phyloP scores from a whole-genome alignment of 345 rosid species.

The Populus davidiana region DNA sequence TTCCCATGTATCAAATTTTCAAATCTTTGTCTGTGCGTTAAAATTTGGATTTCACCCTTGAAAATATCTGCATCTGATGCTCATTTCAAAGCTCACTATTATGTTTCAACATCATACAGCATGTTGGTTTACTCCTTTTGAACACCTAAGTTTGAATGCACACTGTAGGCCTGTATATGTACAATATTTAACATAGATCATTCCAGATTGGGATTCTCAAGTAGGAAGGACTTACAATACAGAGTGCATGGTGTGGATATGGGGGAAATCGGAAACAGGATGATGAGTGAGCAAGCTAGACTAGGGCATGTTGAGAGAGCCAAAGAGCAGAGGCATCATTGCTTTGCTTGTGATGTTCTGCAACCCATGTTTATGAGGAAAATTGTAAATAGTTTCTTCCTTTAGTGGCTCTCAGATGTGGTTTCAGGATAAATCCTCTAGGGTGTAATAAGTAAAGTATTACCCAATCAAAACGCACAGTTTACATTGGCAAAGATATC shows the following conservation, averaged over 20 bases:
- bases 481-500: neutral
- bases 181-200: neutral
- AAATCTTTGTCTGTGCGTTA: neutral
- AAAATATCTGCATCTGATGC: neutral
- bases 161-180: neutral
- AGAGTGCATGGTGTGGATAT: neutral
- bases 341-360: neutral
- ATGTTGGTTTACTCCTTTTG: neutral
- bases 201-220: neutral
- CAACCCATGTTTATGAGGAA: neutral
- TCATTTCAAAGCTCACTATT: neutral
- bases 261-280: neutral
- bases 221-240: neutral
- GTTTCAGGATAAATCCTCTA: neutral
- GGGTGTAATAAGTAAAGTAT: neutral
- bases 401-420: neutral
- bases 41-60: neutral
- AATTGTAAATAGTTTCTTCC: neutral
- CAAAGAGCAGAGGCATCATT: neutral
- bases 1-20: neutral
- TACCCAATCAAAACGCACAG: neutral
- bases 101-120: neutral
- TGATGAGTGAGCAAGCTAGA: neutral
- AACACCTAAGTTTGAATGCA: neutral
- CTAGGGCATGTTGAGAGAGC: neutral